A percentile compares a stretch with the other conserved stretches of the same genome.
Evolutionary conservation across 2,329 filamentous ascomycete genomes (phyloP).

Genomic region (Stagonosporopsis chrysanthemi): DNA sequence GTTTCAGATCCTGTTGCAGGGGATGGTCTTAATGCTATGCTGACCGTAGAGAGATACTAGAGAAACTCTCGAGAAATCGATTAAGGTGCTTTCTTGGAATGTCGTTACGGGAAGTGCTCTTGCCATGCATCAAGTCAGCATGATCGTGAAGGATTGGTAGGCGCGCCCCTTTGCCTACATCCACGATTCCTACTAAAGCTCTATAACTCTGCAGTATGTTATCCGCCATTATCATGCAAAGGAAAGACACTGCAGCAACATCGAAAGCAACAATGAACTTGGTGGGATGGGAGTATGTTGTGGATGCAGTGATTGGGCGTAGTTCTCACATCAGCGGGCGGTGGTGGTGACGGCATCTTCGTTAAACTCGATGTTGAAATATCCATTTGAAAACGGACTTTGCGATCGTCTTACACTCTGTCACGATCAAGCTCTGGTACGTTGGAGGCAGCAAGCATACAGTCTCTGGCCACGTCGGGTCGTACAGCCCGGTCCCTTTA

Average conservation of each 20-base stretch:
- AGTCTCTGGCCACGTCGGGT: too few relatives aligned
- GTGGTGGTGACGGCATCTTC: neutral
- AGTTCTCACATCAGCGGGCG: neutral
- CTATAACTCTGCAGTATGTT: neutral
- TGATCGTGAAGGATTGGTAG: slow-evolving; percentile 1
- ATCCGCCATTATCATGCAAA: neutral
- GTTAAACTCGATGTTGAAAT: too few relatives aligned
- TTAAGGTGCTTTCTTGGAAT: neutral
- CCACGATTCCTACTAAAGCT: neutral
- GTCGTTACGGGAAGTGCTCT: neutral
- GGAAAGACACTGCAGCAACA: neutral
- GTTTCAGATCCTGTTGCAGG: neutral
- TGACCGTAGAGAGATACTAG: too few relatives aligned
- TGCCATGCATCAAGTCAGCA: slow-evolving; percentile 10
- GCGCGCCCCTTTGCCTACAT: slow-evolving; percentile 1
- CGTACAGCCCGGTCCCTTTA: too few relatives aligned
- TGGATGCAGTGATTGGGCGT: neutral
- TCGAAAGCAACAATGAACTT: neutral
- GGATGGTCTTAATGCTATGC: neutral
- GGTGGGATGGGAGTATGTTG: neutral
- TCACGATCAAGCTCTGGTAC: neutral
- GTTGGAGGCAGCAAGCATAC: neutral
- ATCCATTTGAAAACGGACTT: neutral
- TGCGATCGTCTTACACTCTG: neutral
- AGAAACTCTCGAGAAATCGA: neutral